Base-by-base conservation (phyloP, 768 basidiomycete species). In the Hortiboletus campestris region DNA sequence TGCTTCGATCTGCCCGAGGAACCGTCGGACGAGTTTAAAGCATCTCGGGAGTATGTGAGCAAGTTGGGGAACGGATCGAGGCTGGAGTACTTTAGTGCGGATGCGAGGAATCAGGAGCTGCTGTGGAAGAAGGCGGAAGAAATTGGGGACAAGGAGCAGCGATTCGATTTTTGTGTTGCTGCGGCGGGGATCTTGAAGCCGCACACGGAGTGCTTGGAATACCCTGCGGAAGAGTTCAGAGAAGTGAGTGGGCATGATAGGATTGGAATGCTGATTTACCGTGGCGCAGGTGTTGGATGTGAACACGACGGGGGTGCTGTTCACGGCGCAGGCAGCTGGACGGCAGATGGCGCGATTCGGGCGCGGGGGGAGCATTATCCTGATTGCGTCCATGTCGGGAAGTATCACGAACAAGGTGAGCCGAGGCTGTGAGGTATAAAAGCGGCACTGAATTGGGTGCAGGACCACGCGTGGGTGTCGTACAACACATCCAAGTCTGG, bases 401-500 rank as follows among this genome's bases (percentile, higher is more conserved):
- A 80, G 78, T n/a, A 78, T 91, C 59, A 85, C 86, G 47, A 90
- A 91, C 70, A 80, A 76, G 70, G 90, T 86, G 55, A 50, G 75
- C 49, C 1, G 17, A 22, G 22, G 9, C 40, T 4, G 20, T 38
- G 17, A 25, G 0, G 17, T n/a, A 1, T 0, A 7, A 2, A 5
- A 7, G 16, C 16, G 49, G 25, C n/a, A 51, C 53, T 58, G 16
- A 51, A 19, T 17, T 8, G 2, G 5, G 41, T 14, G 31, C 59
- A 88, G 89, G 87, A 83, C 59, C 86, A 88, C 60, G 80, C 84
- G 2, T 89, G 86, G 87, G 80, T 84, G 48, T 81, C 86, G 14
- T 91, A 91, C 72, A 89, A 90, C 70, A 78, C 81, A 46, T 87
- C 85, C 73, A 91, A 91, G 71, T 81, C 85, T 1, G 89, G 84